Base-by-base conservation (phyloP, 2,329 filamentous ascomycete genomes). In the Colletotrichum acutatum region DNA sequence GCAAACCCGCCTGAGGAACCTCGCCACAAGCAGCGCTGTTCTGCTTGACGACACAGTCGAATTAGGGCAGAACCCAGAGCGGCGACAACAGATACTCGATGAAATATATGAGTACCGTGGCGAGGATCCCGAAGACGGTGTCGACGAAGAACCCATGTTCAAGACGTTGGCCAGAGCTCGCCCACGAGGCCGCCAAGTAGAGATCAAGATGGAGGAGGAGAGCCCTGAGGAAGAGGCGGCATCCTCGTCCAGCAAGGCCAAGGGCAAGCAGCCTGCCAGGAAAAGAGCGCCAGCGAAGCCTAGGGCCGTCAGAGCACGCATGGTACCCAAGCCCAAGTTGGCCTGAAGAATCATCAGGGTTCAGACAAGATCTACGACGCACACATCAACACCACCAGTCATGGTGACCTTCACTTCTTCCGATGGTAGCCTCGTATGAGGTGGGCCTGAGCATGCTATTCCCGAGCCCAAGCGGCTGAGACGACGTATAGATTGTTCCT, bases 1-100 rank as follows among this genome's bases (percentile, higher is more conserved):
- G n/a, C 82, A 80, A 72, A 77, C 76, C 61, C 75, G 75, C 24
- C 69, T 77, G 30, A 46, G 42, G 52, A 65, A 68, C n/a, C 68
- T 49, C 16, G 65, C 66, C 53, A 54, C 28, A 54, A 68, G 61
- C 24, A 71, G 61, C 52, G 71, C 42, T 22, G 26, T 54, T 37
- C 42, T 61, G 58, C 32, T 49, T 49, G 42, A 61, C 72, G 66
- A n/a, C 46, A 59, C 24, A 74, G 78, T n/a, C 19, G 75, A 76
- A n/a, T 76, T 24, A 62, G 26, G 12, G 69, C 65, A 74, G 54
- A 75, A 72, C 5, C 72, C 74, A 19, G 71, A 71, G 26, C 46
- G 74, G 53, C 66, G 66, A 7, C 72, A 75, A n/a, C 66, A 71
- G 14, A 54, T 77, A 8, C 62, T 75, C 37, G 65, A 71, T 16